Evolutionary conservation across 768 basidiomycete species (phyloP).

Genomic region (Panaeolus cyanescens): DNA sequence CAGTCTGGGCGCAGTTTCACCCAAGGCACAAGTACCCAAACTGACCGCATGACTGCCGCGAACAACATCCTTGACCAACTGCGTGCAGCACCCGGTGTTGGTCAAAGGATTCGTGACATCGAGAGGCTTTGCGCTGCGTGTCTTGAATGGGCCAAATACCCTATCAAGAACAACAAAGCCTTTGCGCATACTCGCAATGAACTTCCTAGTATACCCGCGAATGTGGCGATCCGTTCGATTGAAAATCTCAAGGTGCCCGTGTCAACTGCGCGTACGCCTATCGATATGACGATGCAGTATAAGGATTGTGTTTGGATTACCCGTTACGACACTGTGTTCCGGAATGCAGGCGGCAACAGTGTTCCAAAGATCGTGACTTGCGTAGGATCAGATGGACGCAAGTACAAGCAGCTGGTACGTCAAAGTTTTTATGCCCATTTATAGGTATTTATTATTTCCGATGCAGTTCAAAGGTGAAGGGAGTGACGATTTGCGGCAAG

Average conservation of each 20-base stretch:
- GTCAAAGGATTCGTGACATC: conserved; percentile 48
- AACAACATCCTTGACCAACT: conserved; percentile 59
- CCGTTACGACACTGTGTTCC: conserved; percentile 59
- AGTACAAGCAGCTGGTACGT: conserved; percentile 81
- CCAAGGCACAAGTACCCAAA: conserved; percentile 43
- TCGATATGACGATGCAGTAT: conserved; percentile 75
- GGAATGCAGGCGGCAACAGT: conserved; percentile 76
- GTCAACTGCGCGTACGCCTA: conserved; percentile 66
- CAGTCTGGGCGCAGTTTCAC: conserved; percentile 39
- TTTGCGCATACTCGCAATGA: conserved; percentile 21
- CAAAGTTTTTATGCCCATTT: background rate
- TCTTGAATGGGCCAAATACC: conserved; percentile 71
- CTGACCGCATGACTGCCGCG: conserved; percentile 68
- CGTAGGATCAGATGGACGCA: conserved; percentile 61
- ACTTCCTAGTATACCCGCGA: conserved; percentile 43
- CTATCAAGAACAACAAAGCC: conserved; percentile 40
- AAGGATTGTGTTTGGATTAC: conserved; percentile 68
- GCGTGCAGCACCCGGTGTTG: conserved; percentile 35
- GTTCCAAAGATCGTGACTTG: conserved; percentile 81
- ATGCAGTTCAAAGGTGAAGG: conserved; percentile 89
- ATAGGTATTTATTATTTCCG: conserved; percentile 6
- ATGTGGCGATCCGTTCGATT: conserved; percentile 48
- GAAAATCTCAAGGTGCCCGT: conserved; percentile 74
- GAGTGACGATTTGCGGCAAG: conserved; percentile 91
- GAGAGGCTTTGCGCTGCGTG: conserved; percentile 66